Evolutionary conservation across 768 basidiomycete genomes (phyloP).

Genomic region (Termitomyces sp.): DNA sequence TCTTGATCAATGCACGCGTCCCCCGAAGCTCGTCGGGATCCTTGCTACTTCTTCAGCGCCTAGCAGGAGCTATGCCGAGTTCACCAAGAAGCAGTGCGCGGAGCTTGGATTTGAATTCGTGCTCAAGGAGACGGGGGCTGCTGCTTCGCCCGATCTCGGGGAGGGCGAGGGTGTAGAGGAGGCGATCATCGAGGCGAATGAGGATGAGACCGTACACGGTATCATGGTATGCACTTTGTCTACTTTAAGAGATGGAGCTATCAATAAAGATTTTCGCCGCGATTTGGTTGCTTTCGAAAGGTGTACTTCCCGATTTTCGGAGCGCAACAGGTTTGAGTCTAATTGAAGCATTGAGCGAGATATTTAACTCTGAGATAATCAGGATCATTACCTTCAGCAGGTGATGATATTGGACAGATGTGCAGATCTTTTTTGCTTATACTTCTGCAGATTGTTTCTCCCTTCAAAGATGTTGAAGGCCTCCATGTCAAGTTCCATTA

Average conservation of each 20-base stretch:
- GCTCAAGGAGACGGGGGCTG: constrained; percentile 65
- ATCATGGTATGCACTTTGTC: constrained; percentile 72
- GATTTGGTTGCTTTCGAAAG: constrained; percentile 28
- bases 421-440: neutral
- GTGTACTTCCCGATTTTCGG: constrained; percentile 98
- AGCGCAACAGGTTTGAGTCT: constrained; percentile 57
- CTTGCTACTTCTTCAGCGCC: constrained; percentile 80
- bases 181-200: constrained; percentile 93
- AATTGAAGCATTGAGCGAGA: neutral
- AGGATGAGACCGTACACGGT: constrained; percentile 78
- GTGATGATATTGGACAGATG: constrained; percentile 24
- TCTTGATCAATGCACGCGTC: constrained; percentile 28
- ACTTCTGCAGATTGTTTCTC: constrained; percentile 71
- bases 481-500: constrained; percentile 94
- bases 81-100: constrained; percentile 88
- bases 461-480: constrained; percentile 96
- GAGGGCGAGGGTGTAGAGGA: constrained; percentile 93
- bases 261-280: constrained; percentile 2
- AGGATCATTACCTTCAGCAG: constrained; percentile 98
- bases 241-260: neutral
- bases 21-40: constrained; percentile 85
- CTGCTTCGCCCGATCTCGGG: constrained; percentile 45
- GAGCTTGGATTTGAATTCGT: constrained; percentile 85
- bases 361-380: constrained; percentile 5
- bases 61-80: constrained; percentile 80